Percentiles rank a stretch among this genome's conserved stretches.
phyloP scores from a whole-genome alignment of 1,284 basidiomycete species.

The Tausonia pullulans region DNA sequence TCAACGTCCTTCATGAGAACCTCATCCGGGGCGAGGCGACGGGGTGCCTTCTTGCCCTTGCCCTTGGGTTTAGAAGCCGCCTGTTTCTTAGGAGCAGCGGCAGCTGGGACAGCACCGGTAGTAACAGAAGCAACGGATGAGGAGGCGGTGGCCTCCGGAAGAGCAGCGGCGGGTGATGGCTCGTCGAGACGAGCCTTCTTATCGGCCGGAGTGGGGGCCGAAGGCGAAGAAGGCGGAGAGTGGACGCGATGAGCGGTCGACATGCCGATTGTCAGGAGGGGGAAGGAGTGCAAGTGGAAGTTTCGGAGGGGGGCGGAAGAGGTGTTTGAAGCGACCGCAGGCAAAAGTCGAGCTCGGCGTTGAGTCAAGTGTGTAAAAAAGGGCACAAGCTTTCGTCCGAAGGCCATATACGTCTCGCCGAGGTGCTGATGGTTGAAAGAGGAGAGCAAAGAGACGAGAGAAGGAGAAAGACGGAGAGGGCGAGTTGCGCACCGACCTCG shows the following conservation, averaged over 20 bases:
- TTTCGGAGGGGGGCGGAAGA: too few species aligned
- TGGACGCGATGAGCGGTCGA: not conserved
- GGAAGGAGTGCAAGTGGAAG: too few species aligned
- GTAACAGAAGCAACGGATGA: not conserved
- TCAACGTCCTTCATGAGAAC: conserved; percentile 9
- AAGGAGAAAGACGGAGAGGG: too few species aligned
- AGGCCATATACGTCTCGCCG: too few species aligned
- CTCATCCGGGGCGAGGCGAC: not conserved
- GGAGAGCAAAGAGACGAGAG: too few species aligned
- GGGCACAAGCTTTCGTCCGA: too few species aligned
- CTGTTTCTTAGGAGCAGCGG: not conserved
- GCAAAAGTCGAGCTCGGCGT: too few species aligned
- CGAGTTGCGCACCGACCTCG: too few species aligned
- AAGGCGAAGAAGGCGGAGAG: not conserved
- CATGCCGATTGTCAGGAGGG: not conserved
- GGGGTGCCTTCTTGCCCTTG: not conserved
- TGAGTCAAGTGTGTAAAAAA: too few species aligned
- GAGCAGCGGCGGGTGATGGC: not conserved
- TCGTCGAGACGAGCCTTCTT: conserved; percentile 2
- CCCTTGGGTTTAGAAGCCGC: not conserved
- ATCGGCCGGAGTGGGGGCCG: not conserved
- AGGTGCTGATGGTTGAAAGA: too few species aligned
- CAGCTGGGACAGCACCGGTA: not conserved
- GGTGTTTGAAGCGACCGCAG: too few species aligned
- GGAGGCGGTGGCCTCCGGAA: not conserved